Evolutionary conservation across 2,329 filamentous ascomycete species (phyloP), one percentile per base, ranked within the genome.

Genomic region (Sclerotinia sclerotiorum): DNA sequence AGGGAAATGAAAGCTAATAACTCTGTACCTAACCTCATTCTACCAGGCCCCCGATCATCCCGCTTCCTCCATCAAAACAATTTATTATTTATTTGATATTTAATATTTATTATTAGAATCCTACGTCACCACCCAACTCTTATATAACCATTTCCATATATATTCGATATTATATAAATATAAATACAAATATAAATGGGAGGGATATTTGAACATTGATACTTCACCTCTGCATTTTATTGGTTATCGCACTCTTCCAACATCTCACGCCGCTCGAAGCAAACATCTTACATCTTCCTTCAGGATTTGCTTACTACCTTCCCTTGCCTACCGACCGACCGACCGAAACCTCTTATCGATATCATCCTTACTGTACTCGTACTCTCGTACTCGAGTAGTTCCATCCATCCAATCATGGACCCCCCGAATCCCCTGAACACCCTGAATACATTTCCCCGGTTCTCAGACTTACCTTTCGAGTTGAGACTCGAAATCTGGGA

Each of bases 401-500:
- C 17, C 39, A 42, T 17, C 19, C 21, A 64, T 54, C 46, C 27
- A 19, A 58, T n/a, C 64, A 66, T 60, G 64, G 35, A 29, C 11
- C 2, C 17, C 55, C 5, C 8, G 15, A 39, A 32, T 8, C 2
- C 29, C 29, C 29, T 29, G n/a, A n/a, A n/a, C n/a, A 24, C 17
- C 55, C 5, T 5, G 15, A 39, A 32, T 15, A 19, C 54, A 10
- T 66, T 66, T 27, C 19, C 29, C n/a, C 29, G 5, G 8, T 66
- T 66, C n/a, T 19, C 39, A 2, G 29, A 66, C 3, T 27, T 66
- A 3, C 64, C 64, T 49, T 39, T 32, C 19, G 64, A 66, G 29
- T n/a, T 66, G 35, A 60, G 64, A 21, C 8, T 60, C 19, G 32
- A 35, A 19, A 66, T 66, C 17, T 66, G 64, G 64, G 44, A 66